Evolutionary conservation across 768 basidiomycete species (phyloP).

Genomic region (Flagelloscypha sp.): DNA sequence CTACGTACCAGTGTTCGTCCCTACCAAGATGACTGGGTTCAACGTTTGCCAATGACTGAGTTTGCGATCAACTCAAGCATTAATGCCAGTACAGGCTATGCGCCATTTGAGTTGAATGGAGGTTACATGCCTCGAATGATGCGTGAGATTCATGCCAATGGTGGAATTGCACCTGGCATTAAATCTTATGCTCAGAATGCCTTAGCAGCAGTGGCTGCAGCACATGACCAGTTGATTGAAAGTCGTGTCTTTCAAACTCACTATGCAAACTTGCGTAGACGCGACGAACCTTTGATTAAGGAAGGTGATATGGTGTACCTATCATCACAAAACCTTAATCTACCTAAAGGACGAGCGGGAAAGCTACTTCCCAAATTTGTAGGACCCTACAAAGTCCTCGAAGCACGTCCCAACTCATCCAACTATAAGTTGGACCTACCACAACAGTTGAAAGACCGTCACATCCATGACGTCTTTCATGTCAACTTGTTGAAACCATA

Average conservation of each 20-base stretch:
- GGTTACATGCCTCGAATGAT: constrained; percentile 17
- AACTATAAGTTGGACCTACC: constrained; percentile 23
- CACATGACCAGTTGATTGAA: constrained; percentile 31
- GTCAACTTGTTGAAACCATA: constrained; percentile 19
- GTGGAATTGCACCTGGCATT: constrained; percentile 13
- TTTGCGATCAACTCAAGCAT: constrained; percentile 29
- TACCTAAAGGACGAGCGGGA: constrained; percentile 23
- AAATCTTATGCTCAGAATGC: constrained; percentile 17
- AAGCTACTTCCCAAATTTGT: constrained; percentile 30
- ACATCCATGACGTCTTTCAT: constrained; percentile 30
- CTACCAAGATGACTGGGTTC: constrained; percentile 25
- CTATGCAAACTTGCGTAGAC: constrained; percentile 19
- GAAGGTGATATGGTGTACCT: constrained; percentile 24
- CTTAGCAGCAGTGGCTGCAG: constrained; percentile 15
- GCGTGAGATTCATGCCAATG: constrained; percentile 2
- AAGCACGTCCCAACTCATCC: constrained; percentile 12
- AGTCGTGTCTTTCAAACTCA: constrained; percentile 20
- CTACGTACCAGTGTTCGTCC: constrained; percentile 15
- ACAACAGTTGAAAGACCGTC: constrained; percentile 12
- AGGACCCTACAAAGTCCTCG: constrained; percentile 26
- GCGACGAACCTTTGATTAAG: constrained; percentile 9
- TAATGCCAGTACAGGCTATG: constrained; percentile 24
- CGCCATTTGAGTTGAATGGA: constrained; percentile 22
- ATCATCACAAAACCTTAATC: constrained; percentile 25
- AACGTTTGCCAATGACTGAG: constrained; percentile 22